Evolutionary conservation across 169 alveolate genomes (phyloP).

Genomic region (Plasmodium adleri): DNA sequence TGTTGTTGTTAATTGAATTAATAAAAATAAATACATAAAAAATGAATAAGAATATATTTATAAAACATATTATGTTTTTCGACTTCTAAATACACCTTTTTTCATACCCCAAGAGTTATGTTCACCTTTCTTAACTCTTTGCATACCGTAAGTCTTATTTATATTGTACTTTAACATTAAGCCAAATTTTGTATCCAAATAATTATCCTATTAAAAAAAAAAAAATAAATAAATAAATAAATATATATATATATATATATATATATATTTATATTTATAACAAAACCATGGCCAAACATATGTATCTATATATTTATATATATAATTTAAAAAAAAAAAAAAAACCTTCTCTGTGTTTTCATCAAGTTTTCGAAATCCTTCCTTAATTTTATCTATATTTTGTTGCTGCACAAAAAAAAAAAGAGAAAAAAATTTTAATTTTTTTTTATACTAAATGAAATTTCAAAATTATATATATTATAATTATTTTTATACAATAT

Average conservation of each 20-base stretch:
- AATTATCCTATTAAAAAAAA: slow-evolving; percentile 18
- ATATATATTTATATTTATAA: not conserved
- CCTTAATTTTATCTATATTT: slow-evolving; percentile 46
- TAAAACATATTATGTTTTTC: slow-evolving; percentile 64
- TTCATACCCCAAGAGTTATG: slow-evolving; percentile 83
- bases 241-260: not conserved
- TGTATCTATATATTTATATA: too few relatives aligned
- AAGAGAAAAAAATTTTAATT: not conserved
- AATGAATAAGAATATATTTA: not conserved
- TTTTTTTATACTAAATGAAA: not conserved
- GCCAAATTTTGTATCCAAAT: slow-evolving; percentile 54
- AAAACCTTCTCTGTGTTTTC: slow-evolving; percentile 67
- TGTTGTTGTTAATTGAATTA: too few relatives aligned
- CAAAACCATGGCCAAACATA: too few relatives aligned
- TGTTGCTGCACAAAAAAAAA: slow-evolving; percentile 33
- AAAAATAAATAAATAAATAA: not conserved
- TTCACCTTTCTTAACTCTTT: slow-evolving; percentile 81
- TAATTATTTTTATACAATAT: not conserved
- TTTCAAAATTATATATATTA: not conserved
- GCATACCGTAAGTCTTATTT: slow-evolving; percentile 79
- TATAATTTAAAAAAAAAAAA: not conserved
- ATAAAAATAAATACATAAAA: not conserved
- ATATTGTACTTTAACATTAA: slow-evolving; percentile 70
- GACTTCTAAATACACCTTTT: slow-evolving; percentile 78
- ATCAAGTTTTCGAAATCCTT: slow-evolving; percentile 33